Conservation (phyloP, 2,329 filamentous ascomycete species). For the Exophiala mesophila region DNA sequence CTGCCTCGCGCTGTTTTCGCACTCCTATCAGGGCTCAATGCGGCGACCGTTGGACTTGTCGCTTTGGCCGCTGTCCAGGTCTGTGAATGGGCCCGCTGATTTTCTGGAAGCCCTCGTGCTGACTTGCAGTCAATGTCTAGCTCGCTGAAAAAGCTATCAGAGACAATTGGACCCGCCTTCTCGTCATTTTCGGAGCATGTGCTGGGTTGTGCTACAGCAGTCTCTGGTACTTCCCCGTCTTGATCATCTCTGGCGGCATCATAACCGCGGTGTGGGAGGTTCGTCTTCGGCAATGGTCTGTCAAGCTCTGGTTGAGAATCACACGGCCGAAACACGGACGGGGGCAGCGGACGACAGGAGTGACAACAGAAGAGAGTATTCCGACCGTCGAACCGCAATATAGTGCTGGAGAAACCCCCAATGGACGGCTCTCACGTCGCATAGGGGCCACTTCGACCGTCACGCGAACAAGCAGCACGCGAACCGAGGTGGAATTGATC, state of each 20-base stretch:
- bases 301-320: conserved; percentile 31
- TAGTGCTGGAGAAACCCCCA: not conserved
- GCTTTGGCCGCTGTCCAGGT: conserved; percentile 60
- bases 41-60: conserved; percentile 67
- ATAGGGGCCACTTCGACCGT: not conserved
- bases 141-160: conserved; percentile 64
- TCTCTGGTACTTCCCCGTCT: conserved; percentile 67
- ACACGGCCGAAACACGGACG: conserved; percentile 6
- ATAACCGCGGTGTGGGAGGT: conserved; percentile 54
- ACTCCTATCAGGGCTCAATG: conserved; percentile 65
- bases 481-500: not conserved
- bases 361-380: not conserved
- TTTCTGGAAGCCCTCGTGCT: no score
- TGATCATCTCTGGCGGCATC: conserved; percentile 55
- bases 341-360: not conserved
- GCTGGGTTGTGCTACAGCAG: conserved; percentile 67
- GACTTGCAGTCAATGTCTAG: no score
- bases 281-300: conserved; percentile 48
- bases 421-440: not conserved
- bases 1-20: conserved; percentile 63
- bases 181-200: conserved; percentile 60
- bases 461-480: not conserved
- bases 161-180: conserved; percentile 56
- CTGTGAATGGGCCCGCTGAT: no score
- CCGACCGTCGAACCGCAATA: not conserved